Conservation (phyloP, 2,329 filamentous ascomycete species). For the Lasiodiplodia theobromae region DNA sequence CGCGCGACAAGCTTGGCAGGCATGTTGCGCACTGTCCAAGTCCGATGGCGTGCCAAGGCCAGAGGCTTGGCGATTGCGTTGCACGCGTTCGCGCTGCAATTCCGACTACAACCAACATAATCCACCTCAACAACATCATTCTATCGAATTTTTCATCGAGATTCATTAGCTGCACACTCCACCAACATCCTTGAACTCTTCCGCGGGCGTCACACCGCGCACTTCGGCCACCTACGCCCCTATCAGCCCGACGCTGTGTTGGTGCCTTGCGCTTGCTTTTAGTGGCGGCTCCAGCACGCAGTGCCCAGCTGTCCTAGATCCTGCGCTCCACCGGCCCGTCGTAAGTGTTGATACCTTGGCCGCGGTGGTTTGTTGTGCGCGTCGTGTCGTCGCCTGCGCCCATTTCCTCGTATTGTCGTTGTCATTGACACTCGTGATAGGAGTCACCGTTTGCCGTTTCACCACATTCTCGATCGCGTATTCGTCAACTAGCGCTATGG, state of each 20-base stretch:
- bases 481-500: too few species aligned
- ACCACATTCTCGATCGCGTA: too few species aligned
- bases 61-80: too few species aligned
- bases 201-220: background rate
- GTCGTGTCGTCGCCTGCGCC: background rate
- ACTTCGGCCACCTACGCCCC: background rate
- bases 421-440: background rate
- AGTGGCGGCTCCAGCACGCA: background rate
- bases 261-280: background rate
- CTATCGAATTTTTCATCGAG: background rate
- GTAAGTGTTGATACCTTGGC: background rate
- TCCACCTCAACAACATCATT: too few species aligned
- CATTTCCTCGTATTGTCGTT: background rate
- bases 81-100: too few species aligned
- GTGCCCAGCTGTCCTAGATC: background rate
- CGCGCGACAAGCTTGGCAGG: too few species aligned
- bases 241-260: slow-evolving; percentile 6
- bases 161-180: background rate
- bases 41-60: too few species aligned
- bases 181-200: background rate
- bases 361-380: background rate
- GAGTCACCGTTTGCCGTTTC: too few species aligned
- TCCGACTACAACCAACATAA: too few species aligned
- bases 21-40: too few species aligned
- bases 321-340: background rate